Conservation (phyloP, 179 eudicot species). For the Nepenthes alata region DNA sequence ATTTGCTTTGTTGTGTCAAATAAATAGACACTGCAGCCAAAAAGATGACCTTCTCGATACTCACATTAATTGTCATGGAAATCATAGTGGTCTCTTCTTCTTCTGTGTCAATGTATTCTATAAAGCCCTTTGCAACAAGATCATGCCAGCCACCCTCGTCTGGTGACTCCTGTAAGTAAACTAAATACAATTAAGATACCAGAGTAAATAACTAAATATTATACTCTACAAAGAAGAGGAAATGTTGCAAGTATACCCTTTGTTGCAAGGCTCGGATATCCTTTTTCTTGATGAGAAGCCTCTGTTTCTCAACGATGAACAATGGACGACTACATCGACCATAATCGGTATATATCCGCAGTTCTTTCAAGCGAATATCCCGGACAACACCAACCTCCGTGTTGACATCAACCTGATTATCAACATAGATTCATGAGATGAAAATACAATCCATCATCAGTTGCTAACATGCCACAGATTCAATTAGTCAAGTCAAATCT, state of each 20-base stretch:
- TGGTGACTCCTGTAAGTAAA: conserved; percentile 52
- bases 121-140: conserved; percentile 75
- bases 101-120: conserved; percentile 93
- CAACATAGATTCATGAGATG: not conserved
- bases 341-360: conserved; percentile 87
- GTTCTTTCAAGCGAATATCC: conserved; percentile 80
- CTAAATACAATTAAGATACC: not conserved
- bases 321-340: conserved; percentile 97
- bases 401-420: conserved; percentile 73
- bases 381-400: conserved; percentile 96
- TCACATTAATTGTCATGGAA: conserved; percentile 92
- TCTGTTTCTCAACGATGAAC: conserved; percentile 88
- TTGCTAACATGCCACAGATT: not conserved
- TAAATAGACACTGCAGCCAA: not conserved
- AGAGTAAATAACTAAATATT: not conserved
- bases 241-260: conserved; percentile 33
- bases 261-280: conserved; percentile 72
- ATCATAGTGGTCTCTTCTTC: conserved; percentile 99
- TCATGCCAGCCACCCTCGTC: conserved; percentile 99
- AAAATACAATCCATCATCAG: not conserved
- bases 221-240: not conserved
- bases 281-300: conserved; percentile 72
- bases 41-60: conserved; percentile 7
- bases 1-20: no score
- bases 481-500: not conserved